phyloP scores from a whole-genome alignment of 257 asterid genomes.

The Primulina tabacum region DNA sequence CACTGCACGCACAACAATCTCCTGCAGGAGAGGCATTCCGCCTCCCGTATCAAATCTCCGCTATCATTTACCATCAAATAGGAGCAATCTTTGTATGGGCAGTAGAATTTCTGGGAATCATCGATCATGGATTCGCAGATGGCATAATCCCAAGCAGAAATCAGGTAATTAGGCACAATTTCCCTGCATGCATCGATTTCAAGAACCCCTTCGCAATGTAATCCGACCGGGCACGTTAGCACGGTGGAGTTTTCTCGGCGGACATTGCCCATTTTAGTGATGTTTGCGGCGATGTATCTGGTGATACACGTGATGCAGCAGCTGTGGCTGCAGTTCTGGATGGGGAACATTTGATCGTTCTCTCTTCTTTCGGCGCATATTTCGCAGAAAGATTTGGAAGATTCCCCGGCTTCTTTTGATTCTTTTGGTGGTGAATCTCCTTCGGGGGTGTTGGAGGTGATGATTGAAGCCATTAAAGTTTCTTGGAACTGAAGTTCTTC shows the following conservation, averaged over 20 bases:
- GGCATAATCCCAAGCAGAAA: conserved; percentile 34
- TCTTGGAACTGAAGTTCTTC: conserved; percentile 46
- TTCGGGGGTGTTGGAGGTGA: background rate
- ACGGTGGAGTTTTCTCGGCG: background rate
- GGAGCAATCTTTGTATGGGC: conserved; percentile 58
- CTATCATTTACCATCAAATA: conserved; percentile 37
- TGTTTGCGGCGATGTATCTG: conserved; percentile 32
- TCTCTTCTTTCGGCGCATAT: conserved; percentile 55
- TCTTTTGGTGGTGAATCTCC: background rate
- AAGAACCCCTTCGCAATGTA: conserved; percentile 34
- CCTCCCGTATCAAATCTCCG: conserved; percentile 24
- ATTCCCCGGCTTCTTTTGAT: conserved; percentile 15
- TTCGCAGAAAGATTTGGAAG: conserved; percentile 35
- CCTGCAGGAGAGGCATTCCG: conserved; percentile 47
- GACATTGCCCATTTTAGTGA: conserved; percentile 18
- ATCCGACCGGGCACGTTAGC: conserved; percentile 46
- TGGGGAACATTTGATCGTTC: conserved; percentile 25
- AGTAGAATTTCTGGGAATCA: conserved; percentile 37
- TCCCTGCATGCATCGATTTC: conserved; percentile 30
- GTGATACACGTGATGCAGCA: conserved; percentile 51
- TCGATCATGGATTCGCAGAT: conserved; percentile 39
- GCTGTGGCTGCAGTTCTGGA: conserved; percentile 37
- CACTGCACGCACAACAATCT: conserved; percentile 49
- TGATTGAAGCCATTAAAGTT: conserved; percentile 29
- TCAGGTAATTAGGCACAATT: conserved; percentile 19